Conservation (phyloP, 2,329 filamentous ascomycete species). For the Fusarium abutilonis region DNA sequence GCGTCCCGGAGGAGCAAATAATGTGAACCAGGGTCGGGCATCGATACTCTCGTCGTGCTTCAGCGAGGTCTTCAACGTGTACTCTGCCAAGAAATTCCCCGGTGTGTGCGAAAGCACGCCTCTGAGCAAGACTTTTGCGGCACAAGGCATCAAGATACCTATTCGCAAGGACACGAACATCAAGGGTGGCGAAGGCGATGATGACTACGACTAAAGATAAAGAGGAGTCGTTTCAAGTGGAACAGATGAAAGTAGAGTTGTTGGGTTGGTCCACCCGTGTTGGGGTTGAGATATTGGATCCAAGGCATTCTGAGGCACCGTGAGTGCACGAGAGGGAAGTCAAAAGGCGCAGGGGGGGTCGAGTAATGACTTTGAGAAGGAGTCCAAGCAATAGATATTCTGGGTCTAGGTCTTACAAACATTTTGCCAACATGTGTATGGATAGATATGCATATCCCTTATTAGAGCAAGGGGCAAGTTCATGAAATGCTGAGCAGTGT, state of each 20-base stretch:
- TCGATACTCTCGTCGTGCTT: slow-evolving; percentile 87
- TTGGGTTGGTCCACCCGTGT: neutral
- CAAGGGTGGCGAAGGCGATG: slow-evolving; percentile 63
- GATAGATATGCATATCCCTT: slow-evolving; percentile 1
- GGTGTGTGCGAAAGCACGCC: slow-evolving; percentile 94
- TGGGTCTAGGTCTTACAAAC: neutral
- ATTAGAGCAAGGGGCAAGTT: slow-evolving; percentile 1
- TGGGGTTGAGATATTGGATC: neutral
- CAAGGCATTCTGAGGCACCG: slow-evolving; percentile 6
- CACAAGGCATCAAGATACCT: slow-evolving; percentile 95
- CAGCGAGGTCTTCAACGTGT: slow-evolving; percentile 91
- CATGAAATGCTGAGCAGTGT: slow-evolving; percentile 12
- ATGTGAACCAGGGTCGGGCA: slow-evolving; percentile 77
- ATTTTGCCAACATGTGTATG: neutral
- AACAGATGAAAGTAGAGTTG: no score
- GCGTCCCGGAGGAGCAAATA: slow-evolving; percentile 52
- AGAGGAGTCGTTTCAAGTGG: neutral
- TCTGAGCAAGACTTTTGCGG: slow-evolving; percentile 91
- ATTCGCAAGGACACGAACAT: slow-evolving; percentile 84
- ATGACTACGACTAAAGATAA: slow-evolving; percentile 53
- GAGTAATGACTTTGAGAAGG: neutral
- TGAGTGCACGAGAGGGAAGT: slow-evolving; percentile 10
- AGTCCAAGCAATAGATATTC: neutral
- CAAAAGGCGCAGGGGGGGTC: neutral
- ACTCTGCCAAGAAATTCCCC: slow-evolving; percentile 97